Evolutionary conservation across 2,329 filamentous ascomycete species (phyloP).

Genomic region (Tricladium varicosporioides): DNA sequence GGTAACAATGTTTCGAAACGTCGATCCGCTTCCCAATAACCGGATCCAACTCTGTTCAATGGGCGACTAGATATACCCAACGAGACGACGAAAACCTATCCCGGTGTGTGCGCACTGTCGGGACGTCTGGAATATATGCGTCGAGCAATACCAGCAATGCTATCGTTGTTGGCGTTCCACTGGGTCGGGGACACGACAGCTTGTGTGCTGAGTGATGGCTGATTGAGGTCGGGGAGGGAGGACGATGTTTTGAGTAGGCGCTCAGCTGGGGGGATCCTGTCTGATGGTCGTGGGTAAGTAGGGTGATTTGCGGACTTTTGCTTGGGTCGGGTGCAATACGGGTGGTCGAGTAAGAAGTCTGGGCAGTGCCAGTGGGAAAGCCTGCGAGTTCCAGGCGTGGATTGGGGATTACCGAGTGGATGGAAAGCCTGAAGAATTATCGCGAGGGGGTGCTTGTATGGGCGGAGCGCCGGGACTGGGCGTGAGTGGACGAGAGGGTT

Average conservation of each 20-base stretch:
- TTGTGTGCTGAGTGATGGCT: neutral
- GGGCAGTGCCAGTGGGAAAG: too few species aligned
- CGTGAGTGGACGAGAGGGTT: neutral
- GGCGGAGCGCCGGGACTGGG: neutral
- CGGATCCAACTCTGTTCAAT: neutral
- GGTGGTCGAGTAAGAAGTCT: neutral
- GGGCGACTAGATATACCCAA: neutral
- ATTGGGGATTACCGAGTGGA: neutral
- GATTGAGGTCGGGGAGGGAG: neutral
- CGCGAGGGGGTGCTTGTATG: neutral
- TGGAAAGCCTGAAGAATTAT: neutral
- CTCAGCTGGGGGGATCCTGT: neutral
- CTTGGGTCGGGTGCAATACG: neutral
- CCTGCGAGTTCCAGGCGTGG: neutral
- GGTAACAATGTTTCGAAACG: neutral
- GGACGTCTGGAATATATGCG: neutral
- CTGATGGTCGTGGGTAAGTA: neutral
- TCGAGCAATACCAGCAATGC: neutral
- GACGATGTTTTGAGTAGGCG: neutral
- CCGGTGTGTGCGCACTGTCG: neutral
- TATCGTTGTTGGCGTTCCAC: neutral
- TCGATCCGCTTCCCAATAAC: neutral
- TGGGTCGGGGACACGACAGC: neutral
- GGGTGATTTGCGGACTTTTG: neutral
- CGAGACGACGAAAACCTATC: neutral